Base-by-base conservation (phyloP, 495 filamentous ascomycete species). In the Bathelium albidoporum region DNA sequence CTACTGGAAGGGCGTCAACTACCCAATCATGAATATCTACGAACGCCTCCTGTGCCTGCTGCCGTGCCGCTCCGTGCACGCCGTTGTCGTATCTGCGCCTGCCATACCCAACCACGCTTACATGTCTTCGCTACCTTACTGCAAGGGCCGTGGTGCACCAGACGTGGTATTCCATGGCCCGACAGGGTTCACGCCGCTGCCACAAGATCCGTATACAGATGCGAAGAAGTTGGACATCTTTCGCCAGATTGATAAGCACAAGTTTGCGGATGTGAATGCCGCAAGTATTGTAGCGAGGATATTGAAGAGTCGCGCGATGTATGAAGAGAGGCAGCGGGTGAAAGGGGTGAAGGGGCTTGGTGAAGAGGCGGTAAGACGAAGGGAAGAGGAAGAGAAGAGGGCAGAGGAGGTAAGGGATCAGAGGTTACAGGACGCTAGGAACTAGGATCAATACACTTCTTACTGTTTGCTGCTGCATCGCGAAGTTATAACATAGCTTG, bases 21-120 rank as follows among this genome's bases (percentile, higher is more conserved):
- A 97, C 72, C 94, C 94, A 1, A 97, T 99, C 73, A 99, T 97
- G 94, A 97, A 96, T 76, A 90, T 97, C 43, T 95, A 91, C 69
- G 94, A 99, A 80, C 86, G 94, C 59, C 90, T 90, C 5, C 85
- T 99, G 24, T 97, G 94, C 73, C 94, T 97, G 44, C 81, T 97
- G 34, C 94, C 97, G 68, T 99, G 94, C 73, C 84, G 85, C 67
- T 95, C 94, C 73, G 81, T 97, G 64, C 81, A 96, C 75, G 83
- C 89, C 26, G 83, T 96, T 53, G 75, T 97, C 63, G 92, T 99
- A 72, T 89, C 87, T 31, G 89, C 94, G 0, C 95, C 94, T 1
- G 95, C 93, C 74, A 84, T 84, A 0, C 91, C 91, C 1, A 90
- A 84, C 29, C 78, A 84, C 66, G 73, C 81, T 1, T 99, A 94